Percentiles rank a stretch among this genome's conserved stretches.
These are phyloP conservation scores for Nemania diffusa DNA, from an alignment of 2,329 filamentous ascomycete species.

Conservation along the genomic window DNA sequence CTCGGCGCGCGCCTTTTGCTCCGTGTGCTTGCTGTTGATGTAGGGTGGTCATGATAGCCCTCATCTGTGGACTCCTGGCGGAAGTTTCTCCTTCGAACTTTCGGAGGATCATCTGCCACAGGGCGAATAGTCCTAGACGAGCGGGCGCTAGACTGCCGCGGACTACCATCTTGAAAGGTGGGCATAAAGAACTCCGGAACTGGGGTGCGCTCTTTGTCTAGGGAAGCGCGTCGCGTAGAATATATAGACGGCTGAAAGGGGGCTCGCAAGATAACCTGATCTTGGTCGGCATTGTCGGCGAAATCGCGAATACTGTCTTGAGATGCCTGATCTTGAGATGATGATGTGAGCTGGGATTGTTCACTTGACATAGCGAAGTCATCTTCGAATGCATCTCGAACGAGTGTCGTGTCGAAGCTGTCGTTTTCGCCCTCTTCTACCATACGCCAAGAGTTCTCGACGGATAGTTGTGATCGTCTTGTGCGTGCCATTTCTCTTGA, in stretches of 20 bases:
- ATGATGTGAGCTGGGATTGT: constrained; percentile 60
- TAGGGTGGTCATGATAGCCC: constrained; percentile 35
- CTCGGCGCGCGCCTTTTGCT: constrained; percentile 14
- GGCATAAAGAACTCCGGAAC: constrained; percentile 67
- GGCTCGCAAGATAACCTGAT: constrained; percentile 63
- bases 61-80: constrained; percentile 36
- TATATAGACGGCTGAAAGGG: constrained; percentile 65
- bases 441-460: constrained; percentile 69
- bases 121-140: constrained; percentile 51
- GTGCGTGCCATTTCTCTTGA: constrained; percentile 40
- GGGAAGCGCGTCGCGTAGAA: constrained; percentile 44
- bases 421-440: constrained; percentile 69
- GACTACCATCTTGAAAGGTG: constrained; percentile 55
- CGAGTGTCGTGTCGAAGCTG: constrained; percentile 67
- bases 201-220: constrained; percentile 53
- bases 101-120: constrained; percentile 42
- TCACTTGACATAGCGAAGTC: constrained; percentile 55
- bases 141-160: constrained; percentile 50
- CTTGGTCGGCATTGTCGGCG: constrained; percentile 63
- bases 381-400: constrained; percentile 58
- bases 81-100: constrained; percentile 46
- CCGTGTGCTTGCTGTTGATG: not conserved
- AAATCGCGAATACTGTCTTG: constrained; percentile 68
- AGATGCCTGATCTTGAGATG: constrained; percentile 57
- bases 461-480: constrained; percentile 49